phyloP scores from a whole-genome alignment of 257 asterid species.

The Salvia rosmarinus region DNA sequence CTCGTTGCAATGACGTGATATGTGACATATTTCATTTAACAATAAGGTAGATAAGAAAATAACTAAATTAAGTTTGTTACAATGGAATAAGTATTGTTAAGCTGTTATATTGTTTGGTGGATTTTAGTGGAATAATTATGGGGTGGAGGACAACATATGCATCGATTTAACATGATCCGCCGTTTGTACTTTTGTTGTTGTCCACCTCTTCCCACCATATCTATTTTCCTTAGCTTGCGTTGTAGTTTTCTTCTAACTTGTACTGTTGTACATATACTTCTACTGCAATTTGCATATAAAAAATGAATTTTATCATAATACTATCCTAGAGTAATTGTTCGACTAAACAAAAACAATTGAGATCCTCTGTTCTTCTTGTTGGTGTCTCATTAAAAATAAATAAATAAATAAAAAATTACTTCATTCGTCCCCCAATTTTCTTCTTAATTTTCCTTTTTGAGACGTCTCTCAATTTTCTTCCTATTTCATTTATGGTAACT shows the following conservation, averaged over 20 bases:
- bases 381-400: too few relatives aligned
- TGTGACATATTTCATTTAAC: neutral
- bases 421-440: too few relatives aligned
- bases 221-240: neutral
- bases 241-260: neutral
- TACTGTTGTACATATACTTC: neutral
- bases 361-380: too few relatives aligned
- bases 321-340: neutral
- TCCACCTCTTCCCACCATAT: slow-evolving; percentile 19
- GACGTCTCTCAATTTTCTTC: too few relatives aligned
- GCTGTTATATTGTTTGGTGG: slow-evolving; percentile 15
- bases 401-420: too few relatives aligned
- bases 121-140: slow-evolving; percentile 20
- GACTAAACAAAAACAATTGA: neutral
- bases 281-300: slow-evolving; percentile 1
- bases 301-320: neutral
- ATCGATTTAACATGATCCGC: slow-evolving; percentile 44
- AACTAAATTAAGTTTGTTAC: too few relatives aligned
- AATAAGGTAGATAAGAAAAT: neutral
- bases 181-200: slow-evolving; percentile 48
- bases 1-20: neutral
- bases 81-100: neutral
- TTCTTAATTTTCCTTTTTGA: too few relatives aligned
- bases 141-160: slow-evolving; percentile 21
- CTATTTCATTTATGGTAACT: too few relatives aligned